Base-by-base conservation (phyloP, 106 monocot genomes). In the Triglochin maritima region DNA sequence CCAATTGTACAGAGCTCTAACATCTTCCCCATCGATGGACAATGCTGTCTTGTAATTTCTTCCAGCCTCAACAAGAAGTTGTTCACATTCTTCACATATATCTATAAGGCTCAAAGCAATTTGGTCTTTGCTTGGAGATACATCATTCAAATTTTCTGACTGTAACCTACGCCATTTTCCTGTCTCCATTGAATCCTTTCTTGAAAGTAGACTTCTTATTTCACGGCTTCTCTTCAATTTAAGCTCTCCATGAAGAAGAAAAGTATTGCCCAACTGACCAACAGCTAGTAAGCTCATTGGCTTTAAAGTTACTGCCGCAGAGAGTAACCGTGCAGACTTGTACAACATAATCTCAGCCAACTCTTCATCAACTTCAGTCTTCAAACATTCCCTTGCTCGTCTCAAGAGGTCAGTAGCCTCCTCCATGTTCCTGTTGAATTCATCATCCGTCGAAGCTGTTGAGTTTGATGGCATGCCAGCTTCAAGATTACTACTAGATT, bases 51-150 rank as follows among this genome's bases (percentile, higher is more conserved):
- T 81, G 62, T 90, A 95, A 10, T 79, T 95, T 74, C 85, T 85
- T 69, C 95, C 95, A 4, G 90, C 90, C 47, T 85, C 76, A 74
- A 90, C 64, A 59, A 95, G 87, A 15, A 95, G 81, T 15, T 69
- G 75, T 79, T 95, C 95, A 78, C 90, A 90, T 84, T 95, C 95
- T 85, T 95, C 87, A 68, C 95, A 95, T 4, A 85, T 78, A 66
- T 87, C 81, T 74, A 83, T 70, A 69, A 95, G 85, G 42, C 63
- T 76, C 60, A 85, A 73, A 47, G 77, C 69, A 67, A 85, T 62
- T 47, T 80, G 60, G 13, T 86, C 93, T 75, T 74, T 89, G 54
- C 66, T 82, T 56, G 74, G 44, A 44, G 42, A 13, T 6, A 8
- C 44, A 17, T 50, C 47, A 46, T 64, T 81, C 50, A 71, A 44